Evolutionary conservation across 2,329 filamentous ascomycete genomes (phyloP), one percentile per base, ranked within the genome.

Genomic region (Fusarium sp.): DNA sequence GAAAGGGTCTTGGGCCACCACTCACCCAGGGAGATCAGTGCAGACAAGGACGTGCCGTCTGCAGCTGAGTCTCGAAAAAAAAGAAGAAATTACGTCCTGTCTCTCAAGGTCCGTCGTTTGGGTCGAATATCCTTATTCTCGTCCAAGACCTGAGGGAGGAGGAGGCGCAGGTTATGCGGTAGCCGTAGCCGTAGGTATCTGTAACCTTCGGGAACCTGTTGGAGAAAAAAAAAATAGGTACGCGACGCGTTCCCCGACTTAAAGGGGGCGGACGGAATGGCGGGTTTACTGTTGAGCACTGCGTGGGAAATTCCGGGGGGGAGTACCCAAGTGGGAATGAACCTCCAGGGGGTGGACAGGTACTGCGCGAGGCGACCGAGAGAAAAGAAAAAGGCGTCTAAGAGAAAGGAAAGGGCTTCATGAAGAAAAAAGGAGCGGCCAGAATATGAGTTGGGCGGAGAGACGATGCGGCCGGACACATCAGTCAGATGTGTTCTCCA

Each of bases 31-130:
- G 87, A 89, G 89, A 90, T 87, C 89, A 90, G 88, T 83, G 87
- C 89, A 91, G 89, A 91, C 89, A 89, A 80, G 77, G 75, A 80
- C 71, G 77, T 80, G 82, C 89, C 89, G 89, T 86, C 89, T 89
- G 88, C 87, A 85, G 84, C 89, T 88, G 87, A 87, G 82, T 85
- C 88, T 89, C 87, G 71, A 72, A 45, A 59, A 24, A 24, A 45
- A 45, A 59, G 35, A 45, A 45, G 24, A 69, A 64, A 58, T 27
- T 50, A 62, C 29, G 71, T 74, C 78, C 73, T 73, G 77, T 79
- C 74, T 78, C 73, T 79, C 77, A 70, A 72, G 67, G 70, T 75
- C 72, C 73, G 72, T 75, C 70, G 65, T 73, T 72, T 69, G 66
- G 47, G 63, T 75, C 69, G 57, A 71, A 71, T 66, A 78, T 61